Evolutionary conservation across 2,329 filamentous ascomycete species (phyloP), one percentile per base, ranked within the genome.

Genomic region (Bipolaris victoriae): DNA sequence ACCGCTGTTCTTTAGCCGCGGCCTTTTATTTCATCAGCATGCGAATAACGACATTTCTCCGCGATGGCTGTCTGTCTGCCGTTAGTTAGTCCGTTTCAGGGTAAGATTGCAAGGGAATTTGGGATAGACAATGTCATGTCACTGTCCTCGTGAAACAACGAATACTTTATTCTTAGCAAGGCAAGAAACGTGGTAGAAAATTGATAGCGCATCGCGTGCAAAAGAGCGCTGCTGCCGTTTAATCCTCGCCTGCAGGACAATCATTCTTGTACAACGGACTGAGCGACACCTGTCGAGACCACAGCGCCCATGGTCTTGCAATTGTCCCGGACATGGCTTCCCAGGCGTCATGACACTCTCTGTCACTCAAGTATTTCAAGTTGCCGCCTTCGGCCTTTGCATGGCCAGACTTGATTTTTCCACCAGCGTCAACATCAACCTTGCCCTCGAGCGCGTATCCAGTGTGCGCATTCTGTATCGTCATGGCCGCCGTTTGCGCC

Each of bases 241-340:
- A 69, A 22, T 75, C 70, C 37, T 74, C 71, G 22, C 69, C 64
- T 33, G 40, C 52, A n/a, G 69, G 70, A 60, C 73, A 76, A 1
- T 75, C 71, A 63, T 80, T 80, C 54, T 61, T 67, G 62, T 81
- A 81, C 46, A 80, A 58, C 13, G 70, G 70, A 52, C 64, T 69
- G 18, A 72, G 67, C 51, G 73, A 74, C 7, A 80, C 77, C 62
- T 81, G 78, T 18, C 72, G 71, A 59, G 71, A 73, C 79, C 79
- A 81, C 13, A 80, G 57, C 36, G 65, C 67, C 79, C 79, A 82
- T 5, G 79, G 73, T 57, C 77, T 70, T 1, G 67, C 63, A n/a
- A 77, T 49, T 2, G 69, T 74, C 7, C 62, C 65, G 52, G 70
- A 66, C 15, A 70, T 77, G 7, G 70, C 65, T 16, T 76, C 72